Evolutionary conservation across 2,329 filamentous ascomycete species (phyloP).

Genomic region (Penicillium aurantiogriseum): DNA sequence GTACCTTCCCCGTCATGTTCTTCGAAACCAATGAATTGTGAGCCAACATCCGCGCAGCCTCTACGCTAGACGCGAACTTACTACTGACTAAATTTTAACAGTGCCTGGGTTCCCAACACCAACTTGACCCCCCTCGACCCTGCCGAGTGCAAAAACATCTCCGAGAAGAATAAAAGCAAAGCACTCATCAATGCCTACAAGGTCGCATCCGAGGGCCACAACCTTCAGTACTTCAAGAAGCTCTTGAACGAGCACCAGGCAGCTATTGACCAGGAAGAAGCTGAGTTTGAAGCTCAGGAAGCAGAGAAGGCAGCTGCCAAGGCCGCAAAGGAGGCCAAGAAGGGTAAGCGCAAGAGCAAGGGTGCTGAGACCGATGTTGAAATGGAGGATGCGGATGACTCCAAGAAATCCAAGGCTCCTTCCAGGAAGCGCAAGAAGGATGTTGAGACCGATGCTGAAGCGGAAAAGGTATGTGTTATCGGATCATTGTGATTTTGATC

Average conservation of each 20-base stretch:
- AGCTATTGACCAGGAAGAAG: constrained; percentile 51
- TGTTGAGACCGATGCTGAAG: constrained; percentile 65
- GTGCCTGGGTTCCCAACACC: constrained; percentile 87
- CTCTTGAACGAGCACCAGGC: constrained; percentile 63
- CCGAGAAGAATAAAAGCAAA: constrained; percentile 75
- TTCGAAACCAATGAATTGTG: constrained; percentile 95
- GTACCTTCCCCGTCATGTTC: constrained; percentile 94
- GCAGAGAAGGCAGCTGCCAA: constrained; percentile 57
- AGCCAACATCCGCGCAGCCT: constrained; percentile 45
- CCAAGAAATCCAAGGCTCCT: constrained; percentile 53
- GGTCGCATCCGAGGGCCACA: constrained; percentile 74
- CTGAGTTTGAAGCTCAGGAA: constrained; percentile 55
- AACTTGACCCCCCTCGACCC: constrained; percentile 75
- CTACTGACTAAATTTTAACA: constrained; percentile 39
- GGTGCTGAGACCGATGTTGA: constrained; percentile 54
- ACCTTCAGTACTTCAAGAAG: constrained; percentile 78
- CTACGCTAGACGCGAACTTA: constrained; percentile 3
- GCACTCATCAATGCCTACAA: constrained; percentile 74
- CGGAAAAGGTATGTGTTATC: constrained; percentile 57
- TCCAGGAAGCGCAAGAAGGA: constrained; percentile 81
- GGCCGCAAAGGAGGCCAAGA: constrained; percentile 52
- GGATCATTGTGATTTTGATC: neutral
- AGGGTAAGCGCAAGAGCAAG: constrained; percentile 51
- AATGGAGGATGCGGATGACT: constrained; percentile 46
- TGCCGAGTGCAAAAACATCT: constrained; percentile 65